phyloP scores from a whole-genome alignment of 805 yeast species.

The Tetrapisispora iriomotensis region DNA sequence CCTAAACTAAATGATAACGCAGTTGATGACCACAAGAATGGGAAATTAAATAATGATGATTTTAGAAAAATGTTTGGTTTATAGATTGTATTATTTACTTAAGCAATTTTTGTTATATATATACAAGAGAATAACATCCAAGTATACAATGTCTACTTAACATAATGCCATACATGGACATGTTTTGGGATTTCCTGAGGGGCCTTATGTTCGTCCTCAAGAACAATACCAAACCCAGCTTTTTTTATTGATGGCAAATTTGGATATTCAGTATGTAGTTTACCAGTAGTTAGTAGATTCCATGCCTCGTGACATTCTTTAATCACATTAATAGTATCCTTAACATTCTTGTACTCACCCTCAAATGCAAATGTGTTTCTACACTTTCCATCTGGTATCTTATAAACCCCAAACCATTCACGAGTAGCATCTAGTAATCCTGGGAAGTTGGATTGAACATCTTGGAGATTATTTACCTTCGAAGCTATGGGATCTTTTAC shows the following conservation, averaged over 20 bases:
- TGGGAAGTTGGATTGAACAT: conserved; percentile 60
- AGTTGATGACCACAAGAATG: too few species aligned
- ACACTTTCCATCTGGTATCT: conserved; percentile 74
- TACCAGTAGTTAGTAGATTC: conserved; percentile 44
- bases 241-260: conserved; percentile 34
- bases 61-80: conserved; percentile 29
- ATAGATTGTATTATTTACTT: not conserved
- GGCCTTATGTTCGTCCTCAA: conserved; percentile 15
- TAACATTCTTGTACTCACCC: conserved; percentile 52
- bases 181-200: conserved; percentile 34
- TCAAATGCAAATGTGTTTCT: conserved; percentile 65
- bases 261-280: conserved; percentile 26
- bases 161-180: conserved; percentile 28
- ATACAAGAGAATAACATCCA: not conserved
- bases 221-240: conserved; percentile 41
- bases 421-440: conserved; percentile 59
- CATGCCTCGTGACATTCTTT: conserved; percentile 61
- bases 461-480: conserved; percentile 51
- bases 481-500: conserved; percentile 54
- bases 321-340: conserved; percentile 50
- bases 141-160: not conserved
- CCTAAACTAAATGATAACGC: too few species aligned
- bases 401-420: conserved; percentile 77
- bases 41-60: conserved; percentile 30
- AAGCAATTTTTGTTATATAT: conserved; percentile 5